Base-by-base conservation (phyloP, 768 basidiomycete species). In the Panus rudis region DNA sequence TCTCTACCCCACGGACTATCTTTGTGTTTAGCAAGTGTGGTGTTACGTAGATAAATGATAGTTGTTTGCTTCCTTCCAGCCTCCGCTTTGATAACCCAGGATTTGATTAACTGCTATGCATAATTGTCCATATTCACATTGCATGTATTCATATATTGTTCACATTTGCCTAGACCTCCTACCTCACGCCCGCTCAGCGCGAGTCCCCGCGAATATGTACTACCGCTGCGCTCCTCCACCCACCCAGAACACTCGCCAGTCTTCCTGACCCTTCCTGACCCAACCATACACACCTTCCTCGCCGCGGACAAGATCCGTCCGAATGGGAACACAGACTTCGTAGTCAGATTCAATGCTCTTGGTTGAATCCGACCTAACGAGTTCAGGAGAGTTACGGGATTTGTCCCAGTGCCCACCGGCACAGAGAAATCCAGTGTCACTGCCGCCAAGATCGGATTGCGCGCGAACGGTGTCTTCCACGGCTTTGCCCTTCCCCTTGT, bases 191-290 rank as follows among this genome's bases (percentile, higher is more conserved):
- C n/a, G n/a, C n/a, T n/a, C n/a, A n/a, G n/a, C n/a, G n/a, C n/a
- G n/a, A n/a, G n/a, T n/a, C n/a, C n/a, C n/a, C n/a, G n/a, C n/a
- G n/a, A n/a, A n/a, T n/a, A n/a, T n/a, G n/a, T n/a, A n/a, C n/a
- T n/a, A n/a, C n/a, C n/a, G n/a, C n/a, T n/a, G n/a, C n/a, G n/a
- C n/a, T n/a, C n/a, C n/a, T n/a, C 84, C 84, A 0, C 88, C 88
- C 8, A 89, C 63, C 88, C 88, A 92, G 56, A 91, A 80, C 11
- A 91, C 75, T 17, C 88, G 68, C 74, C 79, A 92, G 54, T 92
- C 88, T 42, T 79, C 75, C 3, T 68, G 48, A 13, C 81, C 87
- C 54, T 81, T 87, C 52, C 77, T 64, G 62, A 78, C 71, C 87
- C 88, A 90, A 0, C 76, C 87, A 57, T 91, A 92, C 4, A 84